Evolutionary conservation across 1,284 basidiomycete genomes (phyloP), one percentile per base, ranked within the genome.

Genomic region (Thelephora terrestris): DNA sequence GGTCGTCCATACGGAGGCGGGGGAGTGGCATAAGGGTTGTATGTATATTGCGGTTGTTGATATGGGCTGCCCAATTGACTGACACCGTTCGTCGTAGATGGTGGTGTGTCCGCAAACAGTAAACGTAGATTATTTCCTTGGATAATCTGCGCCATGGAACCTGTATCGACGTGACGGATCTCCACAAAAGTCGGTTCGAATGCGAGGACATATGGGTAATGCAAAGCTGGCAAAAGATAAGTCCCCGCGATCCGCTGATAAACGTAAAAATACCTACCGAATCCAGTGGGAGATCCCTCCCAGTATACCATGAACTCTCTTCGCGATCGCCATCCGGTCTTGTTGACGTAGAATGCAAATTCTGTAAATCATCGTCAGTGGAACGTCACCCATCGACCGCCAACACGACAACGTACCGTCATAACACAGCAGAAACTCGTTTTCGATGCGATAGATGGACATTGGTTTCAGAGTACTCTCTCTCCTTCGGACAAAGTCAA

Each of bases 341-440:
- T 93, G 68, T 98, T 96, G 58, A 99, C 92, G 67, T 97, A 99
- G 64, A 99, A 98, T 0, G 96, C 95, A 64, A 97, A 98, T 68
- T 98, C 95, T 93, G 61, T 34, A 27, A 43, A 46, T 32, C 29
- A 17, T 43, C 7, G n/a, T 38, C 5, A 49, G 34, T 51, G 14
- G 32, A 53, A 32, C 5, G 45, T 35, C 43, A 48, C n/a, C 24
- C 21, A 20, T 35, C n/a, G n/a, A n/a, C n/a, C n/a, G n/a, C 35
- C 40, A 38, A 20, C 47, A 49, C 29, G 24, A 23, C 38, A 34
- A 69, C 79, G 61, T 55, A 93, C 91, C 91, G 67, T 98, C 95
- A 69, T 99, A 99, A 65, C 96, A 99, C 39, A 99, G 69, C 52
- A 99, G 68, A 67, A 99, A 99, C 62, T 98, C 95, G 59, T 93